Conservation (phyloP, 1,139 yeast genomes). For the Candida albicans region DNA sequence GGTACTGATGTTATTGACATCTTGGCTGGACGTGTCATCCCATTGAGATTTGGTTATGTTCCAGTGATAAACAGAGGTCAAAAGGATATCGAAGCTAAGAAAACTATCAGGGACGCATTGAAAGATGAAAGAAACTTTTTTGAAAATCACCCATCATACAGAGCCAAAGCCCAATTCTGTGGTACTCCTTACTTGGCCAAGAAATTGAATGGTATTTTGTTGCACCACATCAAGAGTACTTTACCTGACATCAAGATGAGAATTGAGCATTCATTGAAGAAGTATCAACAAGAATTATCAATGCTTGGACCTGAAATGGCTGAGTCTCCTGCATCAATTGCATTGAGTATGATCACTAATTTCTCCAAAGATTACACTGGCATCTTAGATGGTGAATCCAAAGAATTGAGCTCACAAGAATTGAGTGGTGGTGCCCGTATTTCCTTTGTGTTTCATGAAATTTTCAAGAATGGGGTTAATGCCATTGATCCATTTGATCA, state of each 20-base stretch:
- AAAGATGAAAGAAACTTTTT: conserved; percentile 77
- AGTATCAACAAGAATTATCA: conserved; percentile 76
- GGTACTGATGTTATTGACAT: conserved; percentile 99
- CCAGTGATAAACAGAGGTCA: conserved; percentile 98
- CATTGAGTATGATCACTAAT: conserved; percentile 87
- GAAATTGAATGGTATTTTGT: conserved; percentile 82
- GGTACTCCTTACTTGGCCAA: conserved; percentile 97
- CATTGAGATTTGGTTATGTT: conserved; percentile 92
- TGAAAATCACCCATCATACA: conserved; percentile 72
- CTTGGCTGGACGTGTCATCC: conserved; percentile 93
- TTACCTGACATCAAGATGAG: conserved; percentile 91
- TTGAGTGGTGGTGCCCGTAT: conserved; percentile 98
- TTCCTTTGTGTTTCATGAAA: conserved; percentile 95
- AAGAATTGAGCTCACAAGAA: conserved; percentile 81
- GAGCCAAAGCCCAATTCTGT: conserved; percentile 84
- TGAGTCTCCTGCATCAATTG: conserved; percentile 87
- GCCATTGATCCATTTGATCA: conserved; percentile 97
- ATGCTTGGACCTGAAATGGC: conserved; percentile 82
- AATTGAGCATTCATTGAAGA: conserved; percentile 79
- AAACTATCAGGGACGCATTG: conserved; percentile 87
- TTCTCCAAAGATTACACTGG: conserved; percentile 91
- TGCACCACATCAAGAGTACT: conserved; percentile 92
- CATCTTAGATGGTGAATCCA: conserved; percentile 90
- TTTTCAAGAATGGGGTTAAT: conserved; percentile 87
- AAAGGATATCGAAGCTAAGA: conserved; percentile 84